Conservation (phyloP, 2,329 filamentous ascomycete genomes). For the Cladosporium colombiae region DNA sequence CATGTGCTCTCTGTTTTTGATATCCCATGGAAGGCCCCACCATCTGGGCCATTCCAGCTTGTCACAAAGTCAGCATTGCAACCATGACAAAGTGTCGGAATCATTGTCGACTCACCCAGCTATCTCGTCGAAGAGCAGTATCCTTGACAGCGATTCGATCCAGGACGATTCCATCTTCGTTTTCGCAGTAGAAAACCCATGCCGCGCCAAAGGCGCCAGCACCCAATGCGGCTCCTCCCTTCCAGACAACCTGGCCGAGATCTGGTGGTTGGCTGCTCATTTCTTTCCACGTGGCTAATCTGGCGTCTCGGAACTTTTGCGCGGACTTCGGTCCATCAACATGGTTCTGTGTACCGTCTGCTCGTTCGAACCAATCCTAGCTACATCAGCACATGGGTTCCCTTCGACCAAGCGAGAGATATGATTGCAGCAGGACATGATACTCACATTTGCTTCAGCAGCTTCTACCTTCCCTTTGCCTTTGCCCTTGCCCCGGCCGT, state of each 20-base stretch:
- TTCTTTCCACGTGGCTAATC: background rate
- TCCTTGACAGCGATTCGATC: slow-evolving; percentile 17
- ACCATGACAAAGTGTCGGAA: background rate
- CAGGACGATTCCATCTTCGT: background rate
- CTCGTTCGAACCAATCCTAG: background rate
- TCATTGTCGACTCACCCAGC: background rate
- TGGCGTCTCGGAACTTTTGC: background rate
- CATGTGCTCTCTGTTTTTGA: background rate
- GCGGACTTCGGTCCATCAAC: background rate
- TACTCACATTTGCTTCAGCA: background rate
- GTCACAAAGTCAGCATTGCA: background rate
- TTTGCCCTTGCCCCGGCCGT: background rate
- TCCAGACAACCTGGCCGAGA: background rate
- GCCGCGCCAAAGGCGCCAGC: slow-evolving; percentile 2
- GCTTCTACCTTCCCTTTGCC: background rate
- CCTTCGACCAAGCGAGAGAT: background rate
- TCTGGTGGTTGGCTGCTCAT: background rate
- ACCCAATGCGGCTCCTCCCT: background rate
- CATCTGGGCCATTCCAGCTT: background rate
- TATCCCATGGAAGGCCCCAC: background rate
- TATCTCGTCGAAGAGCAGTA: background rate
- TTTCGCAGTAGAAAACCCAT: background rate
- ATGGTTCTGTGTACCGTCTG: background rate
- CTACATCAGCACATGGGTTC: background rate
- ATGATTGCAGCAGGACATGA: background rate